Base-by-base conservation (phyloP, 352 stramenopile genomes). In the Phytophthora pini region DNA sequence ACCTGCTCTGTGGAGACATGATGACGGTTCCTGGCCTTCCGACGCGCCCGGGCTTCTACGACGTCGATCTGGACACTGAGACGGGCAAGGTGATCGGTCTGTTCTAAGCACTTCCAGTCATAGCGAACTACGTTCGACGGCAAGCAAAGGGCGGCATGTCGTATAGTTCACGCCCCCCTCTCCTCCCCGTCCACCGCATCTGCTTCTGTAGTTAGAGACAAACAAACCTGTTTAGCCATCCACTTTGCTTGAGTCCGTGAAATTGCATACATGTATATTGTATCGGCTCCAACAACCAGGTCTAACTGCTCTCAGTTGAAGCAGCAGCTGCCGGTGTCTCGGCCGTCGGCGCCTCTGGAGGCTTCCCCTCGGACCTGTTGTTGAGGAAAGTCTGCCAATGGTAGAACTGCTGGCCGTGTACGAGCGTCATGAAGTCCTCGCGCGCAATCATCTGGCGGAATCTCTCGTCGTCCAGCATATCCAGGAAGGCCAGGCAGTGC, bases 21-120 rank as follows among this genome's bases (percentile, higher is more conserved):
- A 99, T 98, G 93, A 99, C 97, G 1, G 97, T 99, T 56, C 98
- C 98, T 24, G 98, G 97, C n/a, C 80, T 99, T 1, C 97, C 97
- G 15, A 99, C 97, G 12, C 84, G 97, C 36, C 98, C 98, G 17
- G 97, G 97, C 59, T 99, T 99, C 80, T 98, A 99, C 70, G 97
- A 99, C 76, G 95, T 99, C 8, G 97, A 99, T 75, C 80, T 99
- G 26, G 89, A 99, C 67, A 79, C 83, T 52, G 74, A 94, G 38
- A 94, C 98, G 22, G 98, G 97, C 63, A 93, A 98, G 61, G 97
- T 99, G 12, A 94, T 99, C 55, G 98, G 98, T 29, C 79, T 99
- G 22, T 99, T 93, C 68, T 93, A 83, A 80, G 45, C 20, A 36
- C 11, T 43, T 22, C 31, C 31, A 22, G 38, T 43, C 38, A 43